These are phyloP conservation scores for Bothriochloa decipiens DNA, from an alignment of 176 grass and related monocot species.

Conservation along the genomic window DNA sequence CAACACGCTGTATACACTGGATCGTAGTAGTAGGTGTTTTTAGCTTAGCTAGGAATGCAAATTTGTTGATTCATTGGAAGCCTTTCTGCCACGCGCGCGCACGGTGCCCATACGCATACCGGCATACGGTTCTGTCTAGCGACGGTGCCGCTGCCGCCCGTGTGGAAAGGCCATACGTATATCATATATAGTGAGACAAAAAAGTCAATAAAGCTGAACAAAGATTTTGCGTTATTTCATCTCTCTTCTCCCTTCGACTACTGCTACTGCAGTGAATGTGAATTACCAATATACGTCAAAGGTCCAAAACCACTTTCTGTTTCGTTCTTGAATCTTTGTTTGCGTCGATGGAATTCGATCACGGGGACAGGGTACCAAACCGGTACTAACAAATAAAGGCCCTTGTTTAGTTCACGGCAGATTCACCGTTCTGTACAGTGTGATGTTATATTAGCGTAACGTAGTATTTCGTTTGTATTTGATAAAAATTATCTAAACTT, in stretches of 20 bases:
- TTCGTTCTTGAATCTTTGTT: no score
- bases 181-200: not conserved
- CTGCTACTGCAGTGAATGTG: no score
- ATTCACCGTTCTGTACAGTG: no score
- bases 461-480: no score
- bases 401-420: no score
- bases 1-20: not conserved
- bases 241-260: no score
- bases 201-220: not conserved
- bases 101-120: not conserved
- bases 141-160: not conserved
- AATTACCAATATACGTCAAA: no score
- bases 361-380: no score
- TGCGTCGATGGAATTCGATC: no score
- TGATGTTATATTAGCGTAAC: no score
- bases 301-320: no score
- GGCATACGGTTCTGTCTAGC: not conserved
- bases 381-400: not conserved
- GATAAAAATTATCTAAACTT: no score
- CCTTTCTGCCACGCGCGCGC: not conserved
- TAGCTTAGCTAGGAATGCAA: constrained; percentile 9
- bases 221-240: not conserved
- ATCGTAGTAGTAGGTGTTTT: not conserved
- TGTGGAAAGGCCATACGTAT: not conserved
- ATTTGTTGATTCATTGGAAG: constrained; percentile 31